phyloP scores from a whole-genome alignment of 345 rosid genomes.

The Jatropha curcas region DNA sequence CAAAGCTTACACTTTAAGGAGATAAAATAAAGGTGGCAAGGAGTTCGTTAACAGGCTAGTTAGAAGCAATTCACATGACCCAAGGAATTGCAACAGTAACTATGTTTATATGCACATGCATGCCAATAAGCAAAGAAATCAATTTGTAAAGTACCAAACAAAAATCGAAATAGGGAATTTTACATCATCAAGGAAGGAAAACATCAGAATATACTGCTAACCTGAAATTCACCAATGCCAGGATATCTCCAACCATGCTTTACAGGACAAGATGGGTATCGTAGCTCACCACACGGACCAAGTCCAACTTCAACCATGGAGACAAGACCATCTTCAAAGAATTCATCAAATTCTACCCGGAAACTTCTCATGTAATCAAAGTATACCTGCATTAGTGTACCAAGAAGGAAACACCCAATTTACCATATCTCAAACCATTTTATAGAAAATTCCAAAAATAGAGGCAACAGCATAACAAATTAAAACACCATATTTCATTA shows the following conservation, averaged over 20 bases:
- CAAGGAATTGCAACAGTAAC: constrained; percentile 6
- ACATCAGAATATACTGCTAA: constrained; percentile 20
- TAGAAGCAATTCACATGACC: neutral
- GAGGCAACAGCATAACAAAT: constrained; percentile 8
- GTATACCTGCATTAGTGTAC: constrained; percentile 64
- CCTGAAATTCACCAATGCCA: constrained; percentile 99
- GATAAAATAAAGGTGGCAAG: neutral
- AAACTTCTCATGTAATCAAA: constrained; percentile 98
- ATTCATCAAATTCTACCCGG: constrained; percentile 78
- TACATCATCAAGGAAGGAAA: constrained; percentile 9
- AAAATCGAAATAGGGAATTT: constrained; percentile 5
- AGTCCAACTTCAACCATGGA: constrained; percentile 87
- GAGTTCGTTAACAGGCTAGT: neutral
- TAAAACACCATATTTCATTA: neutral
- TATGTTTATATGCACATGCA: neutral
- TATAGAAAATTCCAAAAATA: constrained; percentile 1
- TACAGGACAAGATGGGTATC: constrained; percentile 91
- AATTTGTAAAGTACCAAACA: neutral
- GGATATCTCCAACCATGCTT: constrained; percentile 99
- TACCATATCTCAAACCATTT: neutral
- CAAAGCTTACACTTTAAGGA: neutral
- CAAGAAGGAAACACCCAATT: constrained; percentile 12
- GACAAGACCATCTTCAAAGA: constrained; percentile 64
- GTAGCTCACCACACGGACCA: constrained; percentile 95
- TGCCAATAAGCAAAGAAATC: neutral